Conservation (phyloP, 352 stramenopile genomes). For the Pythium rishiriense region DNA sequence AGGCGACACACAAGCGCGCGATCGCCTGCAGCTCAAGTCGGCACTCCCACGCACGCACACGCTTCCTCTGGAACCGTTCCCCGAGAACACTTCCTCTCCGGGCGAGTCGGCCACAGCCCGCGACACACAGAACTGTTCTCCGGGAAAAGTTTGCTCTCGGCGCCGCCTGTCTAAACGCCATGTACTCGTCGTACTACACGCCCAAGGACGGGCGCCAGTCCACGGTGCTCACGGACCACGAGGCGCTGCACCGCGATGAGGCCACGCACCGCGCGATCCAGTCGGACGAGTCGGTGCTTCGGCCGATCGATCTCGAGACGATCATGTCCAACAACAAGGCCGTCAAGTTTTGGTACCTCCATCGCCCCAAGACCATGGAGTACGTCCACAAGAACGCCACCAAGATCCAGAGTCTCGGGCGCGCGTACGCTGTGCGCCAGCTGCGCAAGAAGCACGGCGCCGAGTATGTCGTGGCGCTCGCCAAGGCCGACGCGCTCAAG, state of each 20-base stretch:
- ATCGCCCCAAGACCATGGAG: slow-evolving; percentile 88
- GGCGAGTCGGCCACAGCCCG: neutral
- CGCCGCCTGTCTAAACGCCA: slow-evolving; percentile 20
- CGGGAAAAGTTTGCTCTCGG: slow-evolving; percentile 14
- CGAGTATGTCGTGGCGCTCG: slow-evolving; percentile 80
- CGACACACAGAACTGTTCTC: neutral
- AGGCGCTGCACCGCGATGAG: slow-evolving; percentile 79
- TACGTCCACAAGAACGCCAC: slow-evolving; percentile 89
- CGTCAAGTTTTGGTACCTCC: slow-evolving; percentile 90
- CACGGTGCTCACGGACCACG: slow-evolving; percentile 76
- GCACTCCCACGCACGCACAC: neutral
- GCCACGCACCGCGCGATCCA: slow-evolving; percentile 76
- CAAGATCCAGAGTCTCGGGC: slow-evolving; percentile 81
- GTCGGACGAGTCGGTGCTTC: slow-evolving; percentile 78
- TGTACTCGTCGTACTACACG: slow-evolving; percentile 90
- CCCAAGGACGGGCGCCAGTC: slow-evolving; percentile 73
- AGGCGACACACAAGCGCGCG: slow-evolving; percentile 8
- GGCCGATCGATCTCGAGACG: slow-evolving; percentile 81
- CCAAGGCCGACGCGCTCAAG: slow-evolving; percentile 60
- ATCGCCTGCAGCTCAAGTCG: neutral
- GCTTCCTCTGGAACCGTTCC: neutral
- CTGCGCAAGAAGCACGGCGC: slow-evolving; percentile 74
- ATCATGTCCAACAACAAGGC: slow-evolving; percentile 87
- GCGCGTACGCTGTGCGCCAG: slow-evolving; percentile 74
- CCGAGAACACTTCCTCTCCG: neutral